Conservation (phyloP, 495 filamentous ascomycete genomes). For the Pseudoneurospora amorphoporcata region DNA sequence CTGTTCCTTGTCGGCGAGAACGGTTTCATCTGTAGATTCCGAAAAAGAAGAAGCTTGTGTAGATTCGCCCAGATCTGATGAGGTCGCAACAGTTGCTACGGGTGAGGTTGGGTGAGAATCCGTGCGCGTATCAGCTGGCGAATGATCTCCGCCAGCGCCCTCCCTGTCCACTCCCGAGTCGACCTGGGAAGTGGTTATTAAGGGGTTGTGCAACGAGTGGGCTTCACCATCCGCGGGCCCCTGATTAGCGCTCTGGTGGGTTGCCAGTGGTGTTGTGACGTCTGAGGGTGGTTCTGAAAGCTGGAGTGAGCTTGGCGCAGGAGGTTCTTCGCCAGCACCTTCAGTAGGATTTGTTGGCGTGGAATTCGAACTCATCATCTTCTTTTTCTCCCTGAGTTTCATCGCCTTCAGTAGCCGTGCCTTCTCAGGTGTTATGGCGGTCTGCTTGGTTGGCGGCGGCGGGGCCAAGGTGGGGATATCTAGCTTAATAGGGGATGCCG, state of each 20-base stretch:
- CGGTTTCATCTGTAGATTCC: slow-evolving; percentile 43
- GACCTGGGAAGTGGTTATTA: slow-evolving; percentile 21
- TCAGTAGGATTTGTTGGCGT: slow-evolving; percentile 1
- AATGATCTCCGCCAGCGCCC: slow-evolving; percentile 22
- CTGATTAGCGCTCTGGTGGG: background rate
- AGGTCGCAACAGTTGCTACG: slow-evolving; percentile 26
- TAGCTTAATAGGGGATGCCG: slow-evolving; percentile 37
- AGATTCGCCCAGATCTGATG: slow-evolving; percentile 40
- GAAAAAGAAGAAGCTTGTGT: slow-evolving; percentile 46
- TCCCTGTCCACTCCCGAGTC: slow-evolving; percentile 32
- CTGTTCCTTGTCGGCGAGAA: slow-evolving; percentile 20
- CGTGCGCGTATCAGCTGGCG: slow-evolving; percentile 23
- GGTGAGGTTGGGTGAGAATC: slow-evolving; percentile 45
- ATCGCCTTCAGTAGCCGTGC: slow-evolving; percentile 86
- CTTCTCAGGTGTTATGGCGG: slow-evolving; percentile 77
- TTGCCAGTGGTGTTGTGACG: background rate
- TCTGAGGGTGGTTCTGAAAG: slow-evolving; percentile 5
- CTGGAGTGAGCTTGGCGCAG: slow-evolving; percentile 7
- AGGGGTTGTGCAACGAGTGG: background rate
- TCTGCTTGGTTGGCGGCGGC: slow-evolving; percentile 34
- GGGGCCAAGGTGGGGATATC: slow-evolving; percentile 24
- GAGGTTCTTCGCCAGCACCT: slow-evolving; percentile 6
- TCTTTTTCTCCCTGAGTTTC: slow-evolving; percentile 71
- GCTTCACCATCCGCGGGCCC: background rate
- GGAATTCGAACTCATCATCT: slow-evolving; percentile 36